Conservation (phyloP, 176 grass and related monocot species). For the Bolboschoenus planiculmis region DNA sequence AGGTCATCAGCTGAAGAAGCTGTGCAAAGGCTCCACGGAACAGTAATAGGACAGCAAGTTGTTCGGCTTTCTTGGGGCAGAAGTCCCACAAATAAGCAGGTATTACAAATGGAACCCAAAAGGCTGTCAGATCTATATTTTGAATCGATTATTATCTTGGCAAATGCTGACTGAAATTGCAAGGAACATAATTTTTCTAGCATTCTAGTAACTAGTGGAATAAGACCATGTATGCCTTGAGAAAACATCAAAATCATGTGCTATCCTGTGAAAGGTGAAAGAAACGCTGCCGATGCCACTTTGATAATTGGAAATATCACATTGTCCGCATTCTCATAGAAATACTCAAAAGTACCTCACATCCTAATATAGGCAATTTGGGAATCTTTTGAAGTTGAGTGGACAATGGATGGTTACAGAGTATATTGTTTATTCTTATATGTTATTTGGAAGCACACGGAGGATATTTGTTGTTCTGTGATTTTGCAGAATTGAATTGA, state of each 20-base stretch:
- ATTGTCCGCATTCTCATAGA: not conserved
- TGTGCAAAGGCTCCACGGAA: slow-evolving; percentile 90
- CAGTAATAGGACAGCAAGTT: slow-evolving; percentile 77
- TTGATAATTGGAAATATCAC: not conserved
- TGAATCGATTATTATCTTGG: slow-evolving; percentile 8
- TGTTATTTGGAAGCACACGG: not conserved
- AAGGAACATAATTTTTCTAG: not conserved
- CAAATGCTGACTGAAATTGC: not conserved
- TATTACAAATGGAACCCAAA: slow-evolving; percentile 16
- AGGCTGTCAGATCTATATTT: not conserved
- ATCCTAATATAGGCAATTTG: not conserved
- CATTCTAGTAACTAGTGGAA: not conserved
- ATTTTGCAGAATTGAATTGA: not conserved
- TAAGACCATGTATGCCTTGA: not conserved
- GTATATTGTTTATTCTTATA: not conserved
- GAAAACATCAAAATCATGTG: not conserved
- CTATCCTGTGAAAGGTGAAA: not conserved
- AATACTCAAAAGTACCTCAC: not conserved
- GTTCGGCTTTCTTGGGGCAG: slow-evolving; percentile 96
- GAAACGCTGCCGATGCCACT: not conserved
- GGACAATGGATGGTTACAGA: not conserved
- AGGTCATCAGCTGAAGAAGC: slow-evolving; percentile 95
- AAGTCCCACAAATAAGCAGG: slow-evolving; percentile 84
- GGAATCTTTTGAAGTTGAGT: not conserved
- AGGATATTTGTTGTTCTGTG: not conserved